Base-by-base conservation (phyloP, 176 grass and related monocot species). In the Juncus inflexus region DNA sequence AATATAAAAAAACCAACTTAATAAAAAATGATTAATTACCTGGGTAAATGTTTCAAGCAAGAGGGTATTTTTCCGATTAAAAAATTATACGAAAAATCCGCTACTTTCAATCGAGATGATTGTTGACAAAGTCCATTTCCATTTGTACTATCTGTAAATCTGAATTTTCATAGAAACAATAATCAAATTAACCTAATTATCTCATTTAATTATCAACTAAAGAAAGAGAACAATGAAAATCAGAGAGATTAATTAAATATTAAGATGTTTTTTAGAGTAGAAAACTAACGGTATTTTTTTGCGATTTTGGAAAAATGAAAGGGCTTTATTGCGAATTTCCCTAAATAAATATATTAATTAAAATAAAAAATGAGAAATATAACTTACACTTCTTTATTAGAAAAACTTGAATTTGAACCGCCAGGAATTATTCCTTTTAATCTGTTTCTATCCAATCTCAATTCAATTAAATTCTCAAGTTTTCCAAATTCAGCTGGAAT, bases 81-180 rank as follows among this genome's bases (percentile, higher is more conserved):
- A 63, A 99, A 99, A 53, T 99, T 92, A 82, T 82, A 99, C 3
- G 94, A 99, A 76, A 99, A 99, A 84, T 99, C 94, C 52, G 68
- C 88, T 66, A 84, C 67, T 70, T 58, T 80, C 74, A 99, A 78
- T 62, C 72, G 83, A 53, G 74, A 63, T 61, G 79, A 86, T 14
- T 60, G 68, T 16, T 64, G 79, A 75, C 88, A 99, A 64, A 99
- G 65, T 60, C 80, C 94, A 78, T 78, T 66, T 38, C 64, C 42
- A 54, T 52, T 70, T 37, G 42, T 63, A 42, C 60, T 55, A 80
- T 71, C 15, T 35, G 55, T 74, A 15, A 76, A 84, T 42, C 85
- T 97, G 77, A 72, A 38, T 7, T 0, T 72, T 35, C 2, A 67
- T 72, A 55, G 62, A 74, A 3, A 53, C 64, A 8, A 49, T 0